Conservation (phyloP, 1,139 yeast genomes). For the Debaryomyces nepalensis region DNA sequence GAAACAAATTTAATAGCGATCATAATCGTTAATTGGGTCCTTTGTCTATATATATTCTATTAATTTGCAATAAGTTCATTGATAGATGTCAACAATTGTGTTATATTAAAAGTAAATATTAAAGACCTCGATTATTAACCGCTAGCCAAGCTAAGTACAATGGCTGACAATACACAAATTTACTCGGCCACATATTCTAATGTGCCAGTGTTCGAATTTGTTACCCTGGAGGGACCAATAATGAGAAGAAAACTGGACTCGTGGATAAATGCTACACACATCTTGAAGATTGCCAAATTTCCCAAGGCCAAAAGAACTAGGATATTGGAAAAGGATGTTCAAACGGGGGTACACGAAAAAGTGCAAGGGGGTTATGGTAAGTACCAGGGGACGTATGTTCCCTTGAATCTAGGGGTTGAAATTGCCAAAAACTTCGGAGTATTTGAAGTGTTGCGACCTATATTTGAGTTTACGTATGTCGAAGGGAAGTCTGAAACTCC, state of each 20-base stretch:
- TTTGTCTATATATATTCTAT: background rate
- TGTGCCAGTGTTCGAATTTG: conserved; percentile 75
- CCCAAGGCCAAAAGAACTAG: conserved; percentile 87
- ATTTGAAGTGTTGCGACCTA: conserved; percentile 62
- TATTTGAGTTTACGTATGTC: conserved; percentile 64
- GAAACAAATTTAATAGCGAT: conserved; percentile 3
- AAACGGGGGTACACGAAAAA: conserved; percentile 82
- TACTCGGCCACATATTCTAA: conserved; percentile 84
- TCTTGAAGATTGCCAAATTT: conserved; percentile 82
- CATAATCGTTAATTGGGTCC: conserved; percentile 2
- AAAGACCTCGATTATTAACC: conserved; percentile 3
- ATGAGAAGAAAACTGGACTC: conserved; percentile 84
- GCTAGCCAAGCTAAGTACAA: conserved; percentile 13
- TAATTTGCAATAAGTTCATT: conserved; percentile 2
- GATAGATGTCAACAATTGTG: conserved; percentile 5
- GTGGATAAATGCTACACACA: conserved; percentile 91
- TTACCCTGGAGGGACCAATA: conserved; percentile 71
- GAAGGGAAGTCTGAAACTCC: conserved; percentile 67
- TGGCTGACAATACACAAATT: conserved; percentile 46
- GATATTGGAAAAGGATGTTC: conserved; percentile 86
- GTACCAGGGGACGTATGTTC: conserved; percentile 95
- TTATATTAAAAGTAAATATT: conserved; percentile 3
- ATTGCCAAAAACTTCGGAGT: conserved; percentile 79
- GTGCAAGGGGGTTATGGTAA: conserved; percentile 96
- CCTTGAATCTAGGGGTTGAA: conserved; percentile 63